Base-by-base conservation (phyloP, 2,329 filamentous ascomycete genomes). In the Chlorencoelia australis region DNA sequence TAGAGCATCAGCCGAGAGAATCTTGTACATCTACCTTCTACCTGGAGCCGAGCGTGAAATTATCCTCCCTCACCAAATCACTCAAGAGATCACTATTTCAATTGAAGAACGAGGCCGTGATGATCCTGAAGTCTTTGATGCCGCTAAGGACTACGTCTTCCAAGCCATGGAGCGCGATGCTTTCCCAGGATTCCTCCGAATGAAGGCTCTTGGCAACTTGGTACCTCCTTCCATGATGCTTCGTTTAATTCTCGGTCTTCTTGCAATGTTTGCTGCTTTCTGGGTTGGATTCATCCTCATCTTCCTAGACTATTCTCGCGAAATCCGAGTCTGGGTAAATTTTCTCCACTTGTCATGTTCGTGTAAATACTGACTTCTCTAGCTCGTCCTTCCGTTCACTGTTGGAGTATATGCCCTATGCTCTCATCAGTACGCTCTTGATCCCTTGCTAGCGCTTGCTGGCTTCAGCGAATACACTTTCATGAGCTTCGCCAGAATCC, bases 101-200 rank as follows among this genome's bases (percentile, higher is more conserved):
- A 93, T 98, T 45, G 91, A 98, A 62, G 82, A 89, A 49, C 79
- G 86, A 46, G 85, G 86, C 30, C 79, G 91, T 50, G 91, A 96
- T 53, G 91, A 98, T 56, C 91, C 91, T 0, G 91, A 98, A 59
- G 82, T 98, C 9, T 98, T 98, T 53, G 91, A 96, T 57, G 79
- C 85, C 14, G 91, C 91, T 37, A 98, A 98, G 67, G 91, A 98
- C 64, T 98, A 96, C 58, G 91, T 96, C 44, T 98, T 96, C 61
- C 93, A 98, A 63, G 93, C 93, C 21, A 98, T 98, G 91, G 93
- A 98, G 64, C 77, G 93, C 38, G 91, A 98, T 64, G 91, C 93
- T n/a, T 98, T 94, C 58, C 91, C 93, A 1, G 89, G 89, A 1
- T 98, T 98, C 62, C 69, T 98, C 41, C 75, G 89, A 55, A 85